phyloP scores from a whole-genome alignment of 176 grass and related monocot species.

The Zea luxurians region DNA sequence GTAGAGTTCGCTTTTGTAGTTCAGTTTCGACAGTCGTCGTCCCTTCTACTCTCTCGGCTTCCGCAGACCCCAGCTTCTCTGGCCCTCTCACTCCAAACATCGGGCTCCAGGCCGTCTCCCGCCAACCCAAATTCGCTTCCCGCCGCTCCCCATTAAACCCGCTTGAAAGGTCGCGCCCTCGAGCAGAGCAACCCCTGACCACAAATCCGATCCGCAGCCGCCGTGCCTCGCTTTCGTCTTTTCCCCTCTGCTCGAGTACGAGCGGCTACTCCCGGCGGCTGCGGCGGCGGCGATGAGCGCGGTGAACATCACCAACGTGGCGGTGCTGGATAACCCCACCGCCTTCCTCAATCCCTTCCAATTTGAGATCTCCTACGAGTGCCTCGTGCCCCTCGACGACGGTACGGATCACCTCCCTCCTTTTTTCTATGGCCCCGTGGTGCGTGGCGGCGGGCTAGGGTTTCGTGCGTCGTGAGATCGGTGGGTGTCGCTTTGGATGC shows the following conservation, averaged over 20 bases:
- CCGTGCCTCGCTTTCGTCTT: slow-evolving; percentile 6
- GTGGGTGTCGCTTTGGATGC: background rate
- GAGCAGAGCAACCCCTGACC: background rate
- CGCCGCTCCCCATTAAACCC: slow-evolving; percentile 32
- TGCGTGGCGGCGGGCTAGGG: slow-evolving; percentile 34
- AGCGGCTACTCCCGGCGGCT: background rate
- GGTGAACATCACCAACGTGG: slow-evolving; percentile 97
- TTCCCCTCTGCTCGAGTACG: background rate
- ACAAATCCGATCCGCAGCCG: slow-evolving; percentile 6
- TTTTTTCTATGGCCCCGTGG: too few relatives aligned
- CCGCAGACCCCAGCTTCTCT: background rate
- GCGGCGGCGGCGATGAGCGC: slow-evolving; percentile 77
- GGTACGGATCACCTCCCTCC: slow-evolving; percentile 37
- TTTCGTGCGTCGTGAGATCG: slow-evolving; percentile 6
- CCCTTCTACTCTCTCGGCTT: background rate
- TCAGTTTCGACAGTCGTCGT: background rate
- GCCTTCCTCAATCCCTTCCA: slow-evolving; percentile 97
- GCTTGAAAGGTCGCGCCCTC: background rate
- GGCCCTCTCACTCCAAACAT: slow-evolving; percentile 17
- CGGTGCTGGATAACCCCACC: slow-evolving; percentile 94
- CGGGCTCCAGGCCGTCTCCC: slow-evolving; percentile 15
- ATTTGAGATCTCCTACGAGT: slow-evolving; percentile 99
- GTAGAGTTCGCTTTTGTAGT: background rate
- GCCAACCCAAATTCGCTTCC: slow-evolving; percentile 43
- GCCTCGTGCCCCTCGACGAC: slow-evolving; percentile 90